Percentiles rank a stretch among this genome's conserved stretches.
Conservation (phyloP, 176 grass and related monocot genomes). For the Triticum timopheevii region DNA sequence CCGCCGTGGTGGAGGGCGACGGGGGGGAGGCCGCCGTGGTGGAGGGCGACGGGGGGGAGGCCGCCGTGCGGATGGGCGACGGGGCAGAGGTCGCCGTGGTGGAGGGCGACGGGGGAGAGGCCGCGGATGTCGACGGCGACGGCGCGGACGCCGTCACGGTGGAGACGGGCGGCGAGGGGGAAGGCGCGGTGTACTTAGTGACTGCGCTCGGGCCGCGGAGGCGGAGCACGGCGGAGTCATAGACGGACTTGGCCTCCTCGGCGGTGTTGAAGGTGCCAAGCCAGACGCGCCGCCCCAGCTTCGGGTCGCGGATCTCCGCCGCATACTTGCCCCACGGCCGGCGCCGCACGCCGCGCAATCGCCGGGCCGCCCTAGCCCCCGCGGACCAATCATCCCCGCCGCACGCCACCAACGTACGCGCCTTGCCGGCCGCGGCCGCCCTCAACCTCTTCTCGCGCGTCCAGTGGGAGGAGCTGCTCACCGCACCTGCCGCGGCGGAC, state of each 20-base stretch:
- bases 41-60: background rate
- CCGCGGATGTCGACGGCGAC: background rate
- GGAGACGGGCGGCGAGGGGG: background rate
- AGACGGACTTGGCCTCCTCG: slow-evolving; percentile 56
- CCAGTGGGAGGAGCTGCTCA: background rate
- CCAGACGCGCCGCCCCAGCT: slow-evolving; percentile 67
- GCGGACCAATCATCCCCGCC: slow-evolving; percentile 27
- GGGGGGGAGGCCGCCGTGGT: background rate
- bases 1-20: background rate
- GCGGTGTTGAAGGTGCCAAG: slow-evolving; percentile 85
- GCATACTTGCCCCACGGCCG: slow-evolving; percentile 96
- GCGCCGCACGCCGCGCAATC: slow-evolving; percentile 69
- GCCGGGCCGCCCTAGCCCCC: slow-evolving; percentile 39
- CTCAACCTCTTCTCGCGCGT: background rate
- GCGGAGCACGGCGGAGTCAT: slow-evolving; percentile 61
- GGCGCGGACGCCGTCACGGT: background rate
- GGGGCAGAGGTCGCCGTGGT: background rate
- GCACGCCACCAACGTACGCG: slow-evolving; percentile 34
- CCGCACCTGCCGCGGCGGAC: background rate
- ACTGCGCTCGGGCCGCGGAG: slow-evolving; percentile 55
- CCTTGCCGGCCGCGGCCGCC: slow-evolving; percentile 7
- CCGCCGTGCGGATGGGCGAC: background rate
- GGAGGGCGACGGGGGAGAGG: background rate
- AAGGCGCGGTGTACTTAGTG: slow-evolving; percentile 35
- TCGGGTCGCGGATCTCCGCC: slow-evolving; percentile 85